Percentiles rank a stretch among this genome's conserved stretches.
These are phyloP conservation scores for Trichosporon asahii DNA, from an alignment of 1,284 basidiomycete species.

Conservation along the genomic window DNA sequence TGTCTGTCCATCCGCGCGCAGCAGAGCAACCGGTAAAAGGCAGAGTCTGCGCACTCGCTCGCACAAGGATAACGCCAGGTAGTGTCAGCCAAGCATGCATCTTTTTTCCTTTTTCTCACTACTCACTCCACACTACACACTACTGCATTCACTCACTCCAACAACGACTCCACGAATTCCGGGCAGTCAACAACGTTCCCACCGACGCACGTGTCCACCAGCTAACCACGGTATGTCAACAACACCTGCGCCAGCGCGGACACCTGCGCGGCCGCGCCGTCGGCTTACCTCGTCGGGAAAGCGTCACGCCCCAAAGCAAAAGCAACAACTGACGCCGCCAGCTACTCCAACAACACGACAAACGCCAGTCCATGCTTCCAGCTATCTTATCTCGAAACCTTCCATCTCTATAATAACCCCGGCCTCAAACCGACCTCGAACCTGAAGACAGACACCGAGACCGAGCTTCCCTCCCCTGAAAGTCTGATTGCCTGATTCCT, in stretches of 20 bases:
- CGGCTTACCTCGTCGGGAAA: too few relatives aligned
- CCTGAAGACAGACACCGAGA: not conserved
- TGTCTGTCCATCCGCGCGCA: too few relatives aligned
- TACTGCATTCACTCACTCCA: not conserved
- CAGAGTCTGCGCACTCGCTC: not conserved
- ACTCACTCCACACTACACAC: not conserved
- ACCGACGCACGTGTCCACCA: not conserved
- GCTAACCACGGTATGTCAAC: not conserved
- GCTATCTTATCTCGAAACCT: not conserved
- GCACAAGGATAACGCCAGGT: too few relatives aligned
- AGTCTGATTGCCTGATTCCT: not conserved
- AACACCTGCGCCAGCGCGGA: not conserved
- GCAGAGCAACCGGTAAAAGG: not conserved
- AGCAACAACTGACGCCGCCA: not conserved
- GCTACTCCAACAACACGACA: not conserved
- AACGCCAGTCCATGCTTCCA: not conserved
- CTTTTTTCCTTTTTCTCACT: not conserved
- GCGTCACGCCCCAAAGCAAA: not conserved
- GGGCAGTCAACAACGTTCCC: not conserved
- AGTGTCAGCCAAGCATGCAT: not conserved
- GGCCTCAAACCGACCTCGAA: not conserved
- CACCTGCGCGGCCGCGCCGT: not conserved
- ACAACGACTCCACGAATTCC: not conserved
- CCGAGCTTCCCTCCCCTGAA: not conserved
- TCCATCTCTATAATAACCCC: not conserved